A percentile compares a stretch with the other conserved stretches of the same genome.
phyloP scores from a whole-genome alignment of 2,329 filamentous ascomycete genomes.

The Fusarium nematophilum region DNA sequence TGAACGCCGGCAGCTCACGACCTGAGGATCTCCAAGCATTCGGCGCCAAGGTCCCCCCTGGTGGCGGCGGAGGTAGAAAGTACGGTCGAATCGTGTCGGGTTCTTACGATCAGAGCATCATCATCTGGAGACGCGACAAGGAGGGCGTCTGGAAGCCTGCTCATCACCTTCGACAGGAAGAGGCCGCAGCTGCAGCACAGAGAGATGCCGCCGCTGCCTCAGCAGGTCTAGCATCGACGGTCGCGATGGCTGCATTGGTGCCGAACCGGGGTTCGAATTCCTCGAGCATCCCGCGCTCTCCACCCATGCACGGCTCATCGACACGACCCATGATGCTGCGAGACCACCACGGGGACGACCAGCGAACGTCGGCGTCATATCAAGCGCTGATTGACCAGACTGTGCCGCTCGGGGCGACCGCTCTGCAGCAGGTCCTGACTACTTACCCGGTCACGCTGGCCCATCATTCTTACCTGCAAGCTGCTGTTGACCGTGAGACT shows the following conservation, averaged over 20 bases:
- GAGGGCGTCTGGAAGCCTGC: conserved; percentile 86
- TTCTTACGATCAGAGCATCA: conserved; percentile 94
- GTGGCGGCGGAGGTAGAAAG: conserved; percentile 87
- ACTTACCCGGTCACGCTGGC: conserved; percentile 62
- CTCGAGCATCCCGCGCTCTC: conserved; percentile 17
- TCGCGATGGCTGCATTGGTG: conserved; percentile 22
- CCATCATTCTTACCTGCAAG: conserved; percentile 61
- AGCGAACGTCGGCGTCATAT: conserved; percentile 56
- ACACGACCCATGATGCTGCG: conserved; percentile 34
- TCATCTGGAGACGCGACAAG: conserved; percentile 90
- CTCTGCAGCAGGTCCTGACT: conserved; percentile 58
- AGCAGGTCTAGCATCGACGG: conserved; percentile 22
- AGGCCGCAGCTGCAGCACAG: conserved; percentile 67
- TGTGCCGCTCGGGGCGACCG: conserved; percentile 61
- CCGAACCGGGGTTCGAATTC: conserved; percentile 13
- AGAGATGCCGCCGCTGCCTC: conserved; percentile 38
- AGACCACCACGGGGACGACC: conserved; percentile 39
- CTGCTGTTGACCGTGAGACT: conserved; percentile 62
- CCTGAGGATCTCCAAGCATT: conserved; percentile 82
- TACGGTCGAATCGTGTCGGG: conserved; percentile 97
- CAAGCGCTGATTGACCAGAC: conserved; percentile 64
- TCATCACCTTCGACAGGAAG: conserved; percentile 80
- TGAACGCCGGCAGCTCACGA: conserved; percentile 78
- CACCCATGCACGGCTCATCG: conserved; percentile 19
- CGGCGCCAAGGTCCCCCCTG: conserved; percentile 88